phyloP scores from a whole-genome alignment of 140 eudicot genomes.

The Erigeron philadelphicus region DNA sequence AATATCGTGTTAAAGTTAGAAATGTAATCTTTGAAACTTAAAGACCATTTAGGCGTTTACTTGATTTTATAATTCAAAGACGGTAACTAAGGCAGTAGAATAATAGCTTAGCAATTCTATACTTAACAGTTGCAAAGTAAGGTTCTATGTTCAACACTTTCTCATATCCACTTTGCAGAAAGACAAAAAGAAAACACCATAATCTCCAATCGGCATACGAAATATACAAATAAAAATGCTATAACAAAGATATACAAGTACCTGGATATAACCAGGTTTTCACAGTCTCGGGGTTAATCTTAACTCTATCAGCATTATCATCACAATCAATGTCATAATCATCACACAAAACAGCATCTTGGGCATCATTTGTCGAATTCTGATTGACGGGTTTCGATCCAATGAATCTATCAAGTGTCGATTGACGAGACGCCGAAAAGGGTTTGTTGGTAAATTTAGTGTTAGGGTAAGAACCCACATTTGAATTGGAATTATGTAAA shows the following conservation, averaged over 20 bases:
- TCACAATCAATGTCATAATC: conserved; percentile 7
- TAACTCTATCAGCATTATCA: conserved; percentile 30
- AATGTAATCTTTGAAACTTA: no score
- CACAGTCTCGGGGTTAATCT: conserved; percentile 70
- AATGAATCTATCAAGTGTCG: conserved; percentile 61
- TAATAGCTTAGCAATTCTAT: no score
- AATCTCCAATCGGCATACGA: neutral
- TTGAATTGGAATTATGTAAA: conserved; percentile 16
- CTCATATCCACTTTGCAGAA: no score
- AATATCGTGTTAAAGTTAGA: no score
- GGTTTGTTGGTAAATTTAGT: conserved; percentile 13
- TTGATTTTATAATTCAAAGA: no score
- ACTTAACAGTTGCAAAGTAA: no score
- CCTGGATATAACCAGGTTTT: conserved; percentile 92
- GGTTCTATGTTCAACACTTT: no score
- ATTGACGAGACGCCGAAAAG: conserved; percentile 46
- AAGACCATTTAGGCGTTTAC: no score
- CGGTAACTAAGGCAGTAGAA: no score
- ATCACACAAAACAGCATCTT: conserved; percentile 14
- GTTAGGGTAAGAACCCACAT: conserved; percentile 14
- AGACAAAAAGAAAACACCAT: neutral
- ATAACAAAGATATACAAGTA: neutral
- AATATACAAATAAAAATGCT: neutral
- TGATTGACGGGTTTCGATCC: conserved; percentile 15
- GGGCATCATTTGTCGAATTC: neutral